Conservation (phyloP, 192 early-diverging fungal species). For the Podila horticola region DNA sequence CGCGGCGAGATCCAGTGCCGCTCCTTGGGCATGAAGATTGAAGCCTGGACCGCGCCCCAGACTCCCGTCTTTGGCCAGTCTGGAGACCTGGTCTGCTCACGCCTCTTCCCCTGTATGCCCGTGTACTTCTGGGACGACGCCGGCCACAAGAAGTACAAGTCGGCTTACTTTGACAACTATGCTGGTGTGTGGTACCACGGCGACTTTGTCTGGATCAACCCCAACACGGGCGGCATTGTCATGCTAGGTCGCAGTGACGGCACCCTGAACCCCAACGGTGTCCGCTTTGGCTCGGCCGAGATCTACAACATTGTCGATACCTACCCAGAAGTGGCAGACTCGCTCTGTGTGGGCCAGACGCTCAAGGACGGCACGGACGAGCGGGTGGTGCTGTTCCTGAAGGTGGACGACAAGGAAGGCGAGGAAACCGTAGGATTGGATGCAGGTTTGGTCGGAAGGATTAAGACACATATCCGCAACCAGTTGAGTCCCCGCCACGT, state of each 20-base stretch:
- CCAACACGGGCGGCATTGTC: constrained; percentile 87
- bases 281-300: constrained; percentile 94
- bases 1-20: constrained; percentile 95
- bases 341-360: constrained; percentile 91
- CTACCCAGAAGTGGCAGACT: constrained; percentile 86
- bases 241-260: constrained; percentile 96
- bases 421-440: constrained; percentile 74
- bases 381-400: constrained; percentile 91
- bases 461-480: constrained; percentile 81
- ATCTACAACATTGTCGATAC: constrained; percentile 92
- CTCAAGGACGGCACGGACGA: constrained; percentile 80
- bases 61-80: constrained; percentile 75
- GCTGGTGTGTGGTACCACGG: constrained; percentile 95
- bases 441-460: constrained; percentile 69
- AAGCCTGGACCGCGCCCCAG: constrained; percentile 82
- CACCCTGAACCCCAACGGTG: constrained; percentile 92
- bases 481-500: constrained; percentile 94
- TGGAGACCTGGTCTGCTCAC: constrained; percentile 93
- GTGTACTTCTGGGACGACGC: constrained; percentile 91
- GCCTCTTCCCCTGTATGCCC: constrained; percentile 98
- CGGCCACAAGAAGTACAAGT: constrained; percentile 76
- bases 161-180: constrained; percentile 91
- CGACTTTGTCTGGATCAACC: constrained; percentile 90
- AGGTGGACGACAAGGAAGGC: constrained; percentile 77
- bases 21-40: constrained; percentile 93